These are phyloP conservation scores for Mucor ambiguus DNA, from an alignment of 371 early-diverging fungal species.

Conservation along the genomic window DNA sequence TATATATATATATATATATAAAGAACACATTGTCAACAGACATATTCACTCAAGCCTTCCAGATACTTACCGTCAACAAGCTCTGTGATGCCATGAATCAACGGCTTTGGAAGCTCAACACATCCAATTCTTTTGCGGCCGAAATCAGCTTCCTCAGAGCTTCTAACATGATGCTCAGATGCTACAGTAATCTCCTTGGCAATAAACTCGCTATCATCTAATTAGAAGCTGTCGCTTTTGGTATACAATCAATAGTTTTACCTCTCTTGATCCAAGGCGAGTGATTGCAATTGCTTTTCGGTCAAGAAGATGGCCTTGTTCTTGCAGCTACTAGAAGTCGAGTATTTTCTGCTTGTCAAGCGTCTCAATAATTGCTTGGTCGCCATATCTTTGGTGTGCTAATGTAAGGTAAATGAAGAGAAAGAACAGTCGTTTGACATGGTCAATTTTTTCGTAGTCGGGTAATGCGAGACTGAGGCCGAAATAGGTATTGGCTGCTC, in stretches of 20 bases:
- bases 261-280: constrained; percentile 14
- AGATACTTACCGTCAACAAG: constrained; percentile 34
- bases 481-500: too few relatives aligned
- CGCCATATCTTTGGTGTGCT: constrained; percentile 3
- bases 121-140: constrained; percentile 74
- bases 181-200: constrained; percentile 13
- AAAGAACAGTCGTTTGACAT: not conserved
- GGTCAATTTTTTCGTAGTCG: not conserved
- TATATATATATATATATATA: too few relatives aligned
- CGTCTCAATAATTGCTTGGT: constrained; percentile 1
- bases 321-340: not conserved
- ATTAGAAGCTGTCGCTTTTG: not conserved
- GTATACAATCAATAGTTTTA: constrained; percentile 4
- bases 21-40: not conserved
- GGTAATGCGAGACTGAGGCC: not conserved
- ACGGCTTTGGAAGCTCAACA: constrained; percentile 58
- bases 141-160: constrained; percentile 72
- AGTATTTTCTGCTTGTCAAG: constrained; percentile 1
- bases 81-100: constrained; percentile 53
- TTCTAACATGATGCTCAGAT: constrained; percentile 38
- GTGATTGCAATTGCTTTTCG: constrained; percentile 26
- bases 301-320: constrained; percentile 31
- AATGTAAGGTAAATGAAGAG: not conserved
- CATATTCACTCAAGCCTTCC: not conserved
- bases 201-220: not conserved